These are phyloP conservation scores for Vaccinium darrowii DNA, from an alignment of 148 eudicot genomes.

Conservation along the genomic window DNA sequence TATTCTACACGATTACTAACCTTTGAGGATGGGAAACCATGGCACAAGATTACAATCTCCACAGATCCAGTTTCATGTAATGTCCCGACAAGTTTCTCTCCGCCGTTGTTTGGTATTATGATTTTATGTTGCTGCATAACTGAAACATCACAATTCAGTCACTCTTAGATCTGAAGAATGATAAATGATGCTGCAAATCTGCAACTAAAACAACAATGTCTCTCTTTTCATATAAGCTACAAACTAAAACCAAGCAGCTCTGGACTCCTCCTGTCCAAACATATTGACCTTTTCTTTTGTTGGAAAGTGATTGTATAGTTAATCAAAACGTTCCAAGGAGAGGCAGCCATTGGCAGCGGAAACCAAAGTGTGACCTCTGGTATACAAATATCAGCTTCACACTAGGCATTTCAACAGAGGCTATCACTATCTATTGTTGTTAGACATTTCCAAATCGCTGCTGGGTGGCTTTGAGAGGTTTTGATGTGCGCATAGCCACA, in stretches of 20 bases:
- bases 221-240: background rate
- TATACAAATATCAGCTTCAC: too few relatives aligned
- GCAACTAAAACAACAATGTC: background rate
- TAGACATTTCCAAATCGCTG: background rate
- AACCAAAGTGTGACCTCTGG: background rate
- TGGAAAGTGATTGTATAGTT: background rate
- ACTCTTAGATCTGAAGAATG: background rate
- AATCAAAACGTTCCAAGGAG: background rate
- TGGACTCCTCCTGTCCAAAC: background rate
- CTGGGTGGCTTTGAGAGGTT: background rate
- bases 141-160: constrained; percentile 20
- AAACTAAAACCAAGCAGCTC: background rate
- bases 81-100: constrained; percentile 66
- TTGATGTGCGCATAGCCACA: background rate
- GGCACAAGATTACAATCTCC: constrained; percentile 67
- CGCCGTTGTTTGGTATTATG: constrained; percentile 40
- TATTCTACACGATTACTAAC: constrained; percentile 26
- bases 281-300: background rate
- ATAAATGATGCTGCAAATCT: background rate
- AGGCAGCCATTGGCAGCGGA: background rate
- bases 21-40: constrained; percentile 65
- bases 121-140: constrained; percentile 47
- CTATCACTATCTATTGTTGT: background rate
- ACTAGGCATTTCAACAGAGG: background rate
- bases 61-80: constrained; percentile 68